Percentiles rank a stretch among this genome's conserved stretches.
phyloP scores from a whole-genome alignment of 2,329 filamentous ascomycete species.

The Myotisia sp. region DNA sequence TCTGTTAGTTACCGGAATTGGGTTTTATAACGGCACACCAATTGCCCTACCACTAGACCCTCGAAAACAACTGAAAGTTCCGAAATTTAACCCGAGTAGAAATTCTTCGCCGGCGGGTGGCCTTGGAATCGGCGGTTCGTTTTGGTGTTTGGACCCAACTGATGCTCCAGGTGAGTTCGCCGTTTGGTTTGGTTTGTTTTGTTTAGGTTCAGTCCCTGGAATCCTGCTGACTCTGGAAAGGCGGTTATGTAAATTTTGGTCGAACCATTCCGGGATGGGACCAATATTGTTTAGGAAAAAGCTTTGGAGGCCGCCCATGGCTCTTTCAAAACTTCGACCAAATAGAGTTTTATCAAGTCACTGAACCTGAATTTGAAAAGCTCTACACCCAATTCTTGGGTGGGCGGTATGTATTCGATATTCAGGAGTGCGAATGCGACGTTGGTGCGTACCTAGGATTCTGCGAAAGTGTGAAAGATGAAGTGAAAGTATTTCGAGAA shows the following conservation, averaged over 20 bases:
- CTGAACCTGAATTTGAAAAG: constrained; percentile 37
- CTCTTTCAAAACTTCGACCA: constrained; percentile 45
- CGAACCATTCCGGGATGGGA: constrained; percentile 42
- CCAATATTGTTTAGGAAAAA: constrained; percentile 40
- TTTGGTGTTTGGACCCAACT: constrained; percentile 25
- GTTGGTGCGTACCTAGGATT: constrained; percentile 42
- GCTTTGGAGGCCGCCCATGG: constrained; percentile 35
- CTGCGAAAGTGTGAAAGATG: constrained; percentile 32
- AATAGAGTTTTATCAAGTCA: constrained; percentile 41
- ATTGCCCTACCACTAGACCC: constrained; percentile 42
- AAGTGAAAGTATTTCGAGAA: constrained; percentile 34
- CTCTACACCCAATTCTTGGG: constrained; percentile 36
- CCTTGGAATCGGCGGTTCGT: constrained; percentile 42
- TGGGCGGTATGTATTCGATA: constrained; percentile 40
- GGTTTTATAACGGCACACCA: constrained; percentile 42
- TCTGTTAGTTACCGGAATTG: constrained; percentile 40
- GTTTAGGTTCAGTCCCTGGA: too few relatives aligned
- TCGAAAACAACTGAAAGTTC: constrained; percentile 38
- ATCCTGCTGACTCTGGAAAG: constrained; percentile 44
- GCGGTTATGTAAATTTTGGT: constrained; percentile 42
- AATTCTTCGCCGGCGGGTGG: constrained; percentile 45
- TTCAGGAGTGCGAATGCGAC: constrained; percentile 38
- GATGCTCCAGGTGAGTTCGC: background rate
- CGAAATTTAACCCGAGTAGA: constrained; percentile 44
- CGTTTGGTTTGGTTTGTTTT: constrained; percentile 30